Percentiles rank a stretch among this genome's conserved stretches.
phyloP scores from a whole-genome alignment of 805 yeast species.

The Millerozyma miso region DNA sequence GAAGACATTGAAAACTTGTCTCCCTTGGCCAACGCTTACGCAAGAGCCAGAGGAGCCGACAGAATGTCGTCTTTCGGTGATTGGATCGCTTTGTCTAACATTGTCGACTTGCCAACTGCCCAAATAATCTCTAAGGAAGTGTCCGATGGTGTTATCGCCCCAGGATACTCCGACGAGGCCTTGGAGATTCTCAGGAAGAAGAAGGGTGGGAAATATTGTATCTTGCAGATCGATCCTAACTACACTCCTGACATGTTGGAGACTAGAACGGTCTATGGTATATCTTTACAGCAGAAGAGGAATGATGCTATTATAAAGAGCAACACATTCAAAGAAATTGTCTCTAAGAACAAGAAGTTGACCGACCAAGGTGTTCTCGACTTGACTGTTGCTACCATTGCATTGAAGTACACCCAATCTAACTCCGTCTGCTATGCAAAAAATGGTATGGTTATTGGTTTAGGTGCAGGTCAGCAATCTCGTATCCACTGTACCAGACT shows the following conservation, averaged over 20 bases:
- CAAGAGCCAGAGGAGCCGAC: constrained; percentile 99
- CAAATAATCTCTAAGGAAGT: constrained; percentile 96
- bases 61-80: constrained; percentile 99
- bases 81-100: constrained; percentile 94
- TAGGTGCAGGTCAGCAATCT: constrained; percentile 99
- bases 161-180: constrained; percentile 92
- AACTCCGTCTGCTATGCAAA: constrained; percentile 98
- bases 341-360: constrained; percentile 78
- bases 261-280: constrained; percentile 94
- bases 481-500: constrained; percentile 98
- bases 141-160: constrained; percentile 98
- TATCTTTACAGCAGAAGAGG: constrained; percentile 92
- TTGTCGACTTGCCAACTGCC: constrained; percentile 95
- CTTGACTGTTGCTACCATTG: constrained; percentile 94
- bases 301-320: constrained; percentile 95
- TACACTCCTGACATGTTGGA: constrained; percentile 77
- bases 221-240: constrained; percentile 93
- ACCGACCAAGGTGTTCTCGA: constrained; percentile 92
- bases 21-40: constrained; percentile 96
- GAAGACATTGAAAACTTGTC: constrained; percentile 91
- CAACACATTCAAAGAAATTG: constrained; percentile 86
- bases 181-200: constrained; percentile 82
- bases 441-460: constrained; percentile 98
- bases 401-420: constrained; percentile 95
- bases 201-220: constrained; percentile 97